A percentile compares a stretch with the other conserved stretches of the same genome.
Conservation (phyloP, 2,329 filamentous ascomycete genomes). For the Fusarium metavorans region DNA sequence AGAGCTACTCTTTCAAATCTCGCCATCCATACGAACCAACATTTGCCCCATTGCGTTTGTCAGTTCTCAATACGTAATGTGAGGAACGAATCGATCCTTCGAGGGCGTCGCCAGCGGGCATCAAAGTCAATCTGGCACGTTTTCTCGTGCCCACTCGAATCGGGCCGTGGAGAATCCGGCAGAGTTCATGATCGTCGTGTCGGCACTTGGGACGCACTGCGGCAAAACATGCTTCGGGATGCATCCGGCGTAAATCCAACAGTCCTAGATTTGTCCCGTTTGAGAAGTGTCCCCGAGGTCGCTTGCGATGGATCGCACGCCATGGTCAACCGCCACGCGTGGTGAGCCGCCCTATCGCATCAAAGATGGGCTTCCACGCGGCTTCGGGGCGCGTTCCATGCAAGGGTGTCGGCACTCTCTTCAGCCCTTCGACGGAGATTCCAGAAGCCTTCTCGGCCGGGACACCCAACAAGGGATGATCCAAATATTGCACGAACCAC, state of each 20-base stretch:
- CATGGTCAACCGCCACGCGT: conserved; percentile 31
- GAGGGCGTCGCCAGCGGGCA: conserved; percentile 13
- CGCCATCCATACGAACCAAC: conserved; percentile 19
- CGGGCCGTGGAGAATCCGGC: conserved; percentile 40
- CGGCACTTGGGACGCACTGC: conserved; percentile 40
- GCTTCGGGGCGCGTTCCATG: conserved; percentile 40
- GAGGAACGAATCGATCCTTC: conserved; percentile 12
- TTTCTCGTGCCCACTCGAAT: conserved; percentile 33
- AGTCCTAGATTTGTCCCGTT: conserved; percentile 39
- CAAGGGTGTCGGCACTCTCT: conserved; percentile 33
- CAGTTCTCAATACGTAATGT: conserved; percentile 20
- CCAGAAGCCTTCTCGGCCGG: conserved; percentile 43
- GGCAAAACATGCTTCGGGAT: conserved; percentile 28
- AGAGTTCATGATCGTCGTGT: conserved; percentile 29
- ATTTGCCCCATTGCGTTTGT: conserved; percentile 16
- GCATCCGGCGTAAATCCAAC: conserved; percentile 17
- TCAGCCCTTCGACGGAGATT: conserved; percentile 33
- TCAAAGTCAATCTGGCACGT: not conserved
- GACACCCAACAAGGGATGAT: conserved; percentile 17
- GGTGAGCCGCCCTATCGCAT: conserved; percentile 24
- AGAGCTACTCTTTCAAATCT: not conserved
- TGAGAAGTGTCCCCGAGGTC: conserved; percentile 42
- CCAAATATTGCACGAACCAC: conserved; percentile 12
- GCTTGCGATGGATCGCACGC: conserved; percentile 25
- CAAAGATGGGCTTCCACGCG: conserved; percentile 26